Base-by-base conservation (phyloP, 345 rosid genomes). In the Mallotus nudiflorus region DNA sequence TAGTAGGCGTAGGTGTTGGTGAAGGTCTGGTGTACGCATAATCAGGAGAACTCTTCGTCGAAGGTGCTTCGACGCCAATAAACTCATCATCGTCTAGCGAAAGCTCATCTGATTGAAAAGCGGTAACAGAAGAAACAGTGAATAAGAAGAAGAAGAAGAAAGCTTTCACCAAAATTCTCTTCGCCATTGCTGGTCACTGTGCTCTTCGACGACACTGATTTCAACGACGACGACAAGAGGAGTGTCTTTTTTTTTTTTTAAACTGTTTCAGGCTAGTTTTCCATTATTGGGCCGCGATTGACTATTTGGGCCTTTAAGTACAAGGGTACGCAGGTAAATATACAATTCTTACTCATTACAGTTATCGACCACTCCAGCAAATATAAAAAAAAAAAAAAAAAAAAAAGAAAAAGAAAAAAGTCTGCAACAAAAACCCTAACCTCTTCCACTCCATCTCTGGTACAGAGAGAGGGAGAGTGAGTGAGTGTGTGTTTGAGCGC, bases 41-140 rank as follows among this genome's bases (percentile, higher is more conserved):
- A 53, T 84, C 89, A 18, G 84, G 39, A 50, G 84, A 46, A 50
- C 37, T 33, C 37, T 33, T 33, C 37, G n/a, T n/a, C n/a, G n/a
- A n/a, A n/a, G 62, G 78, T 55, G 90, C 93, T 72, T 93, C 91
- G 9, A 90, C 80, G 35, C 90, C 97, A 60, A 42, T 9, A 42
- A 89, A 90, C 77, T 91, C 98, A 37, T 87, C 98, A 78, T 90
- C 91, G 79, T 92, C 92, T 12, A 81, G 75, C 59, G 87, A 89
- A 22, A 93, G 96, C 79, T 93, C 97, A 62, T 93, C 98, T 51
- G 98, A 89, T 81, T 91, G 85, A 68, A 93, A 93, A 44, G 85
- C 93, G 66, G 4, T 45, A 8, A 68, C n/a, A n/a, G n/a, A 62
- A 25, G 68, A 20, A 5, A 68, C 42, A 27, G 65, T 16, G 16